These are phyloP conservation scores for Quillaja saponaria DNA, from an alignment of 306 rosid species.

Conservation along the genomic window DNA sequence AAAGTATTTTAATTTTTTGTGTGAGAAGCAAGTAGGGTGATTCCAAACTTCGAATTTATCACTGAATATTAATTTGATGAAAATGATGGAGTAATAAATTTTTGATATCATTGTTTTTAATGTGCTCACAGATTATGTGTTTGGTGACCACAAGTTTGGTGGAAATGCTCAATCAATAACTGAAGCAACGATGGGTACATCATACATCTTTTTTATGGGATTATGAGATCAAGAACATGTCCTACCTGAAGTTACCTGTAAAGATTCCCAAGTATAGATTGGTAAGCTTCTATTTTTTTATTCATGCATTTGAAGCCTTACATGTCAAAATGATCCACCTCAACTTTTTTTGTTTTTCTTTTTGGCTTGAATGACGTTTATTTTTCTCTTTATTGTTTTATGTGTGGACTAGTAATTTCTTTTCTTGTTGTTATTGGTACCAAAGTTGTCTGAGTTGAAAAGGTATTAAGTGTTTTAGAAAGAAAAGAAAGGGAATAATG, in stretches of 20 bases:
- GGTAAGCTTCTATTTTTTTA: conserved; percentile 41
- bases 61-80: neutral
- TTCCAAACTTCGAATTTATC: conserved; percentile 1
- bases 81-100: conserved; percentile 16
- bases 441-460: too few species aligned
- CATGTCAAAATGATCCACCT: too few species aligned
- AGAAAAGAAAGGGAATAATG: too few species aligned
- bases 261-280: conserved; percentile 71
- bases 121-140: conserved; percentile 70
- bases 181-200: conserved; percentile 86
- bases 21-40: conserved; percentile 1
- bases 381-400: too few species aligned
- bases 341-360: too few species aligned
- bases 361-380: too few species aligned
- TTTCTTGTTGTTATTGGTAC: too few species aligned
- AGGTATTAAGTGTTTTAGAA: too few species aligned
- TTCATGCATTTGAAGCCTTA: too few species aligned
- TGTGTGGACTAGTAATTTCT: too few species aligned
- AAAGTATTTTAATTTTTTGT: conserved; percentile 5
- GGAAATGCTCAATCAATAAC: conserved; percentile 97
- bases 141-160: conserved; percentile 83
- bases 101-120: conserved; percentile 16
- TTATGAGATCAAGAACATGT: conserved; percentile 76
- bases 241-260: conserved; percentile 78
- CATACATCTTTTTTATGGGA: conserved; percentile 97